Conservation (phyloP, 2,329 filamentous ascomycete genomes). For the Hypoxylon sp. region DNA sequence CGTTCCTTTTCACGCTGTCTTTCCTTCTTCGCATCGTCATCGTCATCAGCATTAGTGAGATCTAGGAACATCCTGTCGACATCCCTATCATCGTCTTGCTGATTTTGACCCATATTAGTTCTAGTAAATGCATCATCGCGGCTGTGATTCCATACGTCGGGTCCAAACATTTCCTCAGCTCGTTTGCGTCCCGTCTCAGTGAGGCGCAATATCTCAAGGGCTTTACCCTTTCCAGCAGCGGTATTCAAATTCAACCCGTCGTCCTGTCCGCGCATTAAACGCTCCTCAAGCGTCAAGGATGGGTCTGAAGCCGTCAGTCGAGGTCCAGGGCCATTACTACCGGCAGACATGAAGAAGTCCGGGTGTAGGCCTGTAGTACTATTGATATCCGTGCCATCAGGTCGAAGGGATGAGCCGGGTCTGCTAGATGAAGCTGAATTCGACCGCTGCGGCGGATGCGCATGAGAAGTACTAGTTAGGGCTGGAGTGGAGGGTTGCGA, state of each 20-base stretch:
- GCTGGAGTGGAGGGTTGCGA: conserved; percentile 59
- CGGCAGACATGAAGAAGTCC: conserved; percentile 59
- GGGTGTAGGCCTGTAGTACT: conserved; percentile 58
- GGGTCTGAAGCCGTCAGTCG: conserved; percentile 60
- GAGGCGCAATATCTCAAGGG: conserved; percentile 67
- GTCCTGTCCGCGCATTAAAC: conserved; percentile 64
- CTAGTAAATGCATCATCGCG: conserved; percentile 46
- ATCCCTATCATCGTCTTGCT: conserved; percentile 63
- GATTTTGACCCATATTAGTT: conserved; percentile 44
- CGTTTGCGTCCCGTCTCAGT: conserved; percentile 66
- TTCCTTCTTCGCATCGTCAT: conserved; percentile 59
- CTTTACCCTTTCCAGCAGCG: conserved; percentile 64
- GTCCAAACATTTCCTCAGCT: conserved; percentile 67
- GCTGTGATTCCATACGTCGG: conserved; percentile 63
- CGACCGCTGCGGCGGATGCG: conserved; percentile 54
- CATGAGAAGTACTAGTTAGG: conserved; percentile 55
- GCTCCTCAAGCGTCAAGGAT: conserved; percentile 65
- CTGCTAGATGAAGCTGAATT: conserved; percentile 56
- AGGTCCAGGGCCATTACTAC: conserved; percentile 57
- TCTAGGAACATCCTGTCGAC: conserved; percentile 71
- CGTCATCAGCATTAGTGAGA: conserved; percentile 68
- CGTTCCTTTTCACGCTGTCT: conserved; percentile 54
- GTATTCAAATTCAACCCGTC: conserved; percentile 63
- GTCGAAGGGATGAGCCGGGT: conserved; percentile 53
- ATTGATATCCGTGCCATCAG: conserved; percentile 61